A percentile compares a stretch with the other conserved stretches of the same genome.
phyloP scores from a whole-genome alignment of 495 filamentous ascomycete genomes.

The Penicillium daleae region DNA sequence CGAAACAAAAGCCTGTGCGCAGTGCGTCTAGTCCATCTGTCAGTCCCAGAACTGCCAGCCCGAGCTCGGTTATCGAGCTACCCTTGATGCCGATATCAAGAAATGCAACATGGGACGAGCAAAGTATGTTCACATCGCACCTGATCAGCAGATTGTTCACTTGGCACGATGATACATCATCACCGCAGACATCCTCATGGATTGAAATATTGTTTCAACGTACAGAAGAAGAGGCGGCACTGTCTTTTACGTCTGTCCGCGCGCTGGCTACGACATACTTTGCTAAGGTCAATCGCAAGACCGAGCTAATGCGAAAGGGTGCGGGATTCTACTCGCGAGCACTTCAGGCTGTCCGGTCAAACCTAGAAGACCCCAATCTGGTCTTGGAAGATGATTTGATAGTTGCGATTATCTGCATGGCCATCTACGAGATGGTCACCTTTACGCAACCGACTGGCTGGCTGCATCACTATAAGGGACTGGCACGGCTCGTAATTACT shows the following conservation, averaged over 20 bases:
- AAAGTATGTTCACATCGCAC: conserved; percentile 17
- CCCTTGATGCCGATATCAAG: conserved; percentile 6
- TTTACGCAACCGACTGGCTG: conserved; percentile 22
- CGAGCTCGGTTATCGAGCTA: not conserved
- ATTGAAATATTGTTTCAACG: conserved; percentile 7
- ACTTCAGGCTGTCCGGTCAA: conserved; percentile 10
- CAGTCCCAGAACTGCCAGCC: not conserved
- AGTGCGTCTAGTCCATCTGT: not conserved
- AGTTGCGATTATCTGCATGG: conserved; percentile 21
- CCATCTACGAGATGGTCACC: conserved; percentile 23
- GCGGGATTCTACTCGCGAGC: conserved; percentile 18
- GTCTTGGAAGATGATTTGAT: conserved; percentile 20
- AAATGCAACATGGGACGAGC: conserved; percentile 20
- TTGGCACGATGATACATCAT: conserved; percentile 17
- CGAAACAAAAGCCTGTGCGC: not conserved
- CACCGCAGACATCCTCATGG: conserved; percentile 19
- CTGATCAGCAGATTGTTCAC: conserved; percentile 21
- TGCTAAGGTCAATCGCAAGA: conserved; percentile 17
- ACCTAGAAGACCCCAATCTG: conserved; percentile 10
- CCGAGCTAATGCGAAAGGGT: conserved; percentile 12
- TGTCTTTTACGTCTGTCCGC: conserved; percentile 15
- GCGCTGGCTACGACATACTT: conserved; percentile 23
- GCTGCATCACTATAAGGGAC: conserved; percentile 26
- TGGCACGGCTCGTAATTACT: conserved; percentile 19
- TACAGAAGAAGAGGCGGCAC: not conserved